phyloP scores from a whole-genome alignment of 371 early-diverging fungal species.

The Lichtheimia ornata region DNA sequence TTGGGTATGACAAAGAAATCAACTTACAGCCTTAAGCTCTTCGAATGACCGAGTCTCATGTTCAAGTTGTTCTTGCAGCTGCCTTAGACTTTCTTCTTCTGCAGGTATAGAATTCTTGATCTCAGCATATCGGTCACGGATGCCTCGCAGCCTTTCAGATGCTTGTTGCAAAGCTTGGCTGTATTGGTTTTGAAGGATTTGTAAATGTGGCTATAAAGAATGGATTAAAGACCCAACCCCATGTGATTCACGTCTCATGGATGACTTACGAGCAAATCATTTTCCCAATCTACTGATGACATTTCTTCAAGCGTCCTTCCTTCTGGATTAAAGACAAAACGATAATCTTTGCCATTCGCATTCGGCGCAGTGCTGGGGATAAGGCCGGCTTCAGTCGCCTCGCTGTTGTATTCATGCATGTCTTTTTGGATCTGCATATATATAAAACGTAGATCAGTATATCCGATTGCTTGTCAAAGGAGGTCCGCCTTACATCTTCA shows the following conservation, averaged over 20 bases:
- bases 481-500: no score
- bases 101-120: not conserved
- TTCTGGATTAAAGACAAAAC: not conserved
- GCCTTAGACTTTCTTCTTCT: not conserved
- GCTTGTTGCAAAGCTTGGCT: not conserved
- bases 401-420: not conserved
- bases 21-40: no score
- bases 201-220: not conserved
- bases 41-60: not conserved
- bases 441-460: no score
- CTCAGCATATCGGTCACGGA: not conserved
- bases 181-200: not conserved
- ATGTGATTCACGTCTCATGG: not conserved
- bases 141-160: not conserved
- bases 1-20: no score
- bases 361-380: not conserved
- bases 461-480: no score
- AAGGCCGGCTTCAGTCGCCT: not conserved
- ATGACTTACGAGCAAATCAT: not conserved
- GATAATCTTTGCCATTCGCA: constrained; percentile 2
- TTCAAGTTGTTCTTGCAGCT: not conserved
- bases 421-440: not conserved
- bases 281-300: not conserved
- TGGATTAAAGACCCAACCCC: not conserved
- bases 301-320: not conserved